Evolutionary conservation across 1,284 basidiomycete species (phyloP).

Genomic region (Pisolithus thermaeus): DNA sequence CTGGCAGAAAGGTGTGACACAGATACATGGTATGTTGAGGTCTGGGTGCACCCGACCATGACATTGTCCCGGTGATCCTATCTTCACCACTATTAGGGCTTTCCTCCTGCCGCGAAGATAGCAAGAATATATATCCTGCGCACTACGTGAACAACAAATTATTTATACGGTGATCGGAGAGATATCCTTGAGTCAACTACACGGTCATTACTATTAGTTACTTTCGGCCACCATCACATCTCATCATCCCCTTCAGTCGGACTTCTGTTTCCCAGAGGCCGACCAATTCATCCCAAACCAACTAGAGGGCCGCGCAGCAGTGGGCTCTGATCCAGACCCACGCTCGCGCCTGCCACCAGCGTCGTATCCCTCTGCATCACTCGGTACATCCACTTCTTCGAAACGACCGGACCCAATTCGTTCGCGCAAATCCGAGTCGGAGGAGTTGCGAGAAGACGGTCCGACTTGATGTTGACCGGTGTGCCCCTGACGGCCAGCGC

Average conservation of each 20-base stretch:
- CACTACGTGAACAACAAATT: too few relatives aligned
- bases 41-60: too few relatives aligned
- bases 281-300: conserved; percentile 37
- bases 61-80: too few relatives aligned
- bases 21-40: too few relatives aligned
- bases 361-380: conserved; percentile 59
- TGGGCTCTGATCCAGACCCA: conserved; percentile 5
- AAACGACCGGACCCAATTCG: conserved; percentile 41
- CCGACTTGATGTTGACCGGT: conserved; percentile 10
- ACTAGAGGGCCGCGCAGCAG: conserved; percentile 23
- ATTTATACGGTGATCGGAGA: neutral
- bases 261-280: conserved; percentile 11
- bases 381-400: conserved; percentile 62
- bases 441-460: conserved; percentile 31
- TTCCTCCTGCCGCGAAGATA: too few relatives aligned
- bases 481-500: neutral
- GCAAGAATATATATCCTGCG: too few relatives aligned
- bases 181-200: neutral
- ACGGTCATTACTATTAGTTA: neutral
- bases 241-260: conserved; percentile 6
- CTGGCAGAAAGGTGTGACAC: too few relatives aligned
- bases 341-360: conserved; percentile 16
- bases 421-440: conserved; percentile 38
- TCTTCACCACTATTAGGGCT: too few relatives aligned
- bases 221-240: neutral